Conservation (phyloP, 2,329 filamentous ascomycete genomes). For the Penicillium sp. region DNA sequence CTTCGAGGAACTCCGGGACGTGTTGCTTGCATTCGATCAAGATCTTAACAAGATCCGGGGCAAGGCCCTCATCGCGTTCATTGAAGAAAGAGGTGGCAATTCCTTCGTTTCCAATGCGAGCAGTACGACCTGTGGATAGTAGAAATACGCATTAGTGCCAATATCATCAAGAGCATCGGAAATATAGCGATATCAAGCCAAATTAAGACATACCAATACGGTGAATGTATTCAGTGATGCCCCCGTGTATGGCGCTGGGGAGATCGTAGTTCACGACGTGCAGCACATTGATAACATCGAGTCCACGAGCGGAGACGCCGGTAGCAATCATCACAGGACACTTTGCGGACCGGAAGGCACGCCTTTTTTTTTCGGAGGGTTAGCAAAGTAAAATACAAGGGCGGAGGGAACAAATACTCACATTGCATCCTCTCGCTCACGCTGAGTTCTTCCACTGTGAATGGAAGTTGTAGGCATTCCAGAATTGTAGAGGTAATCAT, state of each 20-base stretch:
- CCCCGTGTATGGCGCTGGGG: slow-evolving; percentile 71
- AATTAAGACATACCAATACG: slow-evolving; percentile 71
- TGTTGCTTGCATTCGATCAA: slow-evolving; percentile 75
- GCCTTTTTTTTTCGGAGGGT: slow-evolving; percentile 47
- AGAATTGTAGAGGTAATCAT: slow-evolving; percentile 82
- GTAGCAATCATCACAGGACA: slow-evolving; percentile 83
- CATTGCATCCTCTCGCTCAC: slow-evolving; percentile 89
- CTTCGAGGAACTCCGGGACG: slow-evolving; percentile 77
- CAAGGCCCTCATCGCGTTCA: slow-evolving; percentile 71
- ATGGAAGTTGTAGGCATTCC: slow-evolving; percentile 82
- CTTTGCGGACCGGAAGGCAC: slow-evolving; percentile 73
- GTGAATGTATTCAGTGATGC: slow-evolving; percentile 90
- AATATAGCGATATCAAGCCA: no score
- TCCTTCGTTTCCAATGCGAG: slow-evolving; percentile 84
- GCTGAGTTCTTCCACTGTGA: slow-evolving; percentile 81
- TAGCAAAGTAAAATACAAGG: background rate
- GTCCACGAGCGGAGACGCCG: slow-evolving; percentile 80
- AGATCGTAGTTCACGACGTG: slow-evolving; percentile 95
- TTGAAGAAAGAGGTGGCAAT: slow-evolving; percentile 88
- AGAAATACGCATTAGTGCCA: background rate
- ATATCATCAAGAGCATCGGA: background rate
- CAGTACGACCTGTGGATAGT: slow-evolving; percentile 70
- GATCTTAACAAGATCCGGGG: slow-evolving; percentile 71
- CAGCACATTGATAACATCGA: slow-evolving; percentile 82
- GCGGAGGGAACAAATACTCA: slow-evolving; percentile 40